Evolutionary conservation across 148 eudicot species (phyloP).

Genomic region (Cornus kousa): DNA sequence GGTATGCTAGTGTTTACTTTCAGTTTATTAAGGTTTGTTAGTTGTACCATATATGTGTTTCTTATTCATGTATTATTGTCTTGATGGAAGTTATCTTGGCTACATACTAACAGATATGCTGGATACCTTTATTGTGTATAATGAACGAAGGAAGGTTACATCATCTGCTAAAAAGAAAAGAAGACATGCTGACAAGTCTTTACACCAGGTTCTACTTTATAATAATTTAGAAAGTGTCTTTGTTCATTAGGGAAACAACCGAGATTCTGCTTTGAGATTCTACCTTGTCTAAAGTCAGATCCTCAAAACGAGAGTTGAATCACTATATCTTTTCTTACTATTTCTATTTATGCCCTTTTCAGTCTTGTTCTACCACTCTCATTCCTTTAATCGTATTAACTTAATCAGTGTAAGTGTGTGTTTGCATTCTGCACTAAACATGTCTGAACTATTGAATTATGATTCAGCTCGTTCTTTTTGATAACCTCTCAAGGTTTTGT

Average conservation of each 20-base stretch:
- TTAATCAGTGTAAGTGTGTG: background rate
- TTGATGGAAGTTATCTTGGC: conserved; percentile 13
- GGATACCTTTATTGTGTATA: conserved; percentile 87
- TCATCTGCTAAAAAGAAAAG: conserved; percentile 97
- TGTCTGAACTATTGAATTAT: background rate
- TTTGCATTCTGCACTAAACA: background rate
- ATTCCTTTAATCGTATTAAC: background rate
- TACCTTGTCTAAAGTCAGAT: conserved; percentile 1
- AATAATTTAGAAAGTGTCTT: background rate
- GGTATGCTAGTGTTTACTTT: conserved; percentile 34
- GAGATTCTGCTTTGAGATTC: conserved; percentile 9
- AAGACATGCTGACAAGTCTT: conserved; percentile 56
- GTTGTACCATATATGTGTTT: background rate
- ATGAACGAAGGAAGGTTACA: conserved; percentile 91
- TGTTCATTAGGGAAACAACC: background rate
- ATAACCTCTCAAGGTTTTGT: background rate
- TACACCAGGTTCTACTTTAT: conserved; percentile 68
- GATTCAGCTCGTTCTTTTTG: background rate
- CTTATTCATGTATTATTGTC: background rate
- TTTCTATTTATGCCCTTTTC: background rate
- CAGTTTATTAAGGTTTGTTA: background rate
- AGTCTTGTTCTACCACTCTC: conserved; percentile 15
- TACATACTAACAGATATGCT: conserved; percentile 50
- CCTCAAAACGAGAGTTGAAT: background rate
- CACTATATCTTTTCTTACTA: background rate